Evolutionary conservation across 2,329 filamentous ascomycete species (phyloP).

Genomic region (Fusarium sp.): DNA sequence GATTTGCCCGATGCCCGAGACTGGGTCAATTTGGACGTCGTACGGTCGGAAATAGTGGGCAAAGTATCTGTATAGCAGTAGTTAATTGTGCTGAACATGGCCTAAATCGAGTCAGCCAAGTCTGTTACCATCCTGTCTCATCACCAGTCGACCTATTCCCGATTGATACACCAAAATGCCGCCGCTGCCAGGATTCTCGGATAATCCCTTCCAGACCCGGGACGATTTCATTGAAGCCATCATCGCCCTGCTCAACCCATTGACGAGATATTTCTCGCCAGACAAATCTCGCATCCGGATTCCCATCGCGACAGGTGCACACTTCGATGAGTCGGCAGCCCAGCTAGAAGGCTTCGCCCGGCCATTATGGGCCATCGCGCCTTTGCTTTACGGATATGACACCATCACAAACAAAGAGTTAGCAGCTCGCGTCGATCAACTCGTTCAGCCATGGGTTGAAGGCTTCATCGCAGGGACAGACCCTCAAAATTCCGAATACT

Average conservation of each 20-base stretch:
- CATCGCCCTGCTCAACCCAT: slow-evolving; percentile 54
- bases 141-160: not conserved
- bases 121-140: not conserved
- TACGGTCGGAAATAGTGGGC: no score
- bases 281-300: slow-evolving; percentile 56
- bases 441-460: slow-evolving; percentile 52
- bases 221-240: slow-evolving; percentile 56
- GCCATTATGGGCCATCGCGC: slow-evolving; percentile 56
- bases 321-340: slow-evolving; percentile 62
- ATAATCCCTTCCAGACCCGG: slow-evolving; percentile 57
- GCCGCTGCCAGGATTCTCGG: slow-evolving; percentile 57
- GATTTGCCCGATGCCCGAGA: slow-evolving; percentile 38
- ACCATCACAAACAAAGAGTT: slow-evolving; percentile 48
- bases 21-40: not conserved
- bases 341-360: slow-evolving; percentile 63
- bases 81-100: not conserved
- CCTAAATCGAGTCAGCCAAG: no score
- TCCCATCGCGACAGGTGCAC: slow-evolving; percentile 56
- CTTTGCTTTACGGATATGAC: slow-evolving; percentile 57
- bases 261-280: slow-evolving; percentile 54
- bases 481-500: slow-evolving; percentile 59
- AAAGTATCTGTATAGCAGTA: not conserved
- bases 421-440: slow-evolving; percentile 6
- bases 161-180: slow-evolving; percentile 52
- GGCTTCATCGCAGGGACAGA: slow-evolving; percentile 54